Evolutionary conservation across 371 early-diverging fungal species (phyloP), one percentile per base, ranked within the genome.

Genomic region (Modicella reniformis): DNA sequence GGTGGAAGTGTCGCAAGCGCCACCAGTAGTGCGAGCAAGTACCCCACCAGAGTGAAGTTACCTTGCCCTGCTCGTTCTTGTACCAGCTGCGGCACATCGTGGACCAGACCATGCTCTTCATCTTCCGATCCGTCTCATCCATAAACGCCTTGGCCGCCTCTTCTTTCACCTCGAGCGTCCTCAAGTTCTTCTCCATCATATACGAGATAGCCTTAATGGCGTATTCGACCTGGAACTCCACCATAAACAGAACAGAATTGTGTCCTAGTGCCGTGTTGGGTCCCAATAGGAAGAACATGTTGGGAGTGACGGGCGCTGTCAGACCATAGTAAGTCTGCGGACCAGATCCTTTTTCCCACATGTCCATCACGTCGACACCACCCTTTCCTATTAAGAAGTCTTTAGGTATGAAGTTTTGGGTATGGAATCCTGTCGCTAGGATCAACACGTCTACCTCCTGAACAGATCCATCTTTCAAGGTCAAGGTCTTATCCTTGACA

Each of bases 381-480:
- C 54, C 51, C 37, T 65, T 66, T 29, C 82, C 83, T 6, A 70
- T 67, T 13, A 83, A 12, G 40, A 72, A 67, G 30, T 67, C 57
- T 29, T 30, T 48, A 17, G 59, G 52, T 12, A 70, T 30, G 50
- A 72, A 50, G 0, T 74, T 81, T 53, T 82, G 82, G 3, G 85
- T 75, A 47, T 86, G 66, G 67, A 87, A 91, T 3, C 91, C 91
- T 25, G 91, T 91, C 1, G 91, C 91, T n/a, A 88, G 63, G 32
- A 88, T 70, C 59, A 91, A 53, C 3, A 81, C 82, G 66, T 91
- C 91, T 1, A 87, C 81, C 47, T 84, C 82, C 41, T 66, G 72
- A 9, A 60, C 34, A 12, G 76, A 63, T 7, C 87, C 88, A 65
- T 84, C 80, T 9, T 53, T 59, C 40, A 81, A 73, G 0, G 65